Evolutionary conservation across 2,329 filamentous ascomycete species (phyloP).

Genomic region (Chaetomium globosum): DNA sequence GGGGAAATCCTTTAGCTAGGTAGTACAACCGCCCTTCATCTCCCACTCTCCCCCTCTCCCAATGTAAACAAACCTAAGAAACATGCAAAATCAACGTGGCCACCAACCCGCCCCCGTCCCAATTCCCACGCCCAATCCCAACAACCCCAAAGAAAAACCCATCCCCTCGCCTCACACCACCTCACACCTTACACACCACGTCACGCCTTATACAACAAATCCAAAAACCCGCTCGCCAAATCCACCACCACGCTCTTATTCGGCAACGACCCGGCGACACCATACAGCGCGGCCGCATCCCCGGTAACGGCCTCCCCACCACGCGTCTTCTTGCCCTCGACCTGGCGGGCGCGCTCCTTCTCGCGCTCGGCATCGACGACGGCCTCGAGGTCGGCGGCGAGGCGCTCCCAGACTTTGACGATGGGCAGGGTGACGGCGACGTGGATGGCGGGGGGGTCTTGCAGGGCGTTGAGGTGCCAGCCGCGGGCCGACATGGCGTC

Average conservation of each 20-base stretch:
- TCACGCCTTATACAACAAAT: slow-evolving; percentile 38
- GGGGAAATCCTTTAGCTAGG: background rate
- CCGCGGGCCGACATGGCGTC: slow-evolving; percentile 82
- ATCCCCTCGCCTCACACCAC: background rate
- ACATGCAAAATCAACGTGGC: background rate
- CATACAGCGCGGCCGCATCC: slow-evolving; percentile 86
- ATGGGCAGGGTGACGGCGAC: slow-evolving; percentile 91
- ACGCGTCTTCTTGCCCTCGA: slow-evolving; percentile 67
- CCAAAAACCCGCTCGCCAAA: slow-evolving; percentile 82
- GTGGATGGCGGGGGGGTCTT: slow-evolving; percentile 89
- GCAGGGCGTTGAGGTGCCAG: slow-evolving; percentile 95
- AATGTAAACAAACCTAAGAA: background rate
- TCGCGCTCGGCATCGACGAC: slow-evolving; percentile 74
- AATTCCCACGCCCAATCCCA: background rate
- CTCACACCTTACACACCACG: background rate
- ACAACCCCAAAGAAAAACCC: background rate
- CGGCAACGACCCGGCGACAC: slow-evolving; percentile 89
- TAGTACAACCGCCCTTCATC: background rate
- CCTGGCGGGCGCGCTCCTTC: slow-evolving; percentile 72
- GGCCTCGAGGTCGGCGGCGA: slow-evolving; percentile 72
- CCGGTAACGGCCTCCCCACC: slow-evolving; percentile 64
- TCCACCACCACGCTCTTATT: slow-evolving; percentile 95
- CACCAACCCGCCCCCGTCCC: background rate
- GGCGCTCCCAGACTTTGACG: slow-evolving; percentile 74
- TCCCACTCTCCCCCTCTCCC: too few relatives aligned